Percentiles rank a stretch among this genome's conserved stretches.
Evolutionary conservation across 2,329 filamentous ascomycete species (phyloP).

Genomic region (Dothidotthia symphoricarpi): DNA sequence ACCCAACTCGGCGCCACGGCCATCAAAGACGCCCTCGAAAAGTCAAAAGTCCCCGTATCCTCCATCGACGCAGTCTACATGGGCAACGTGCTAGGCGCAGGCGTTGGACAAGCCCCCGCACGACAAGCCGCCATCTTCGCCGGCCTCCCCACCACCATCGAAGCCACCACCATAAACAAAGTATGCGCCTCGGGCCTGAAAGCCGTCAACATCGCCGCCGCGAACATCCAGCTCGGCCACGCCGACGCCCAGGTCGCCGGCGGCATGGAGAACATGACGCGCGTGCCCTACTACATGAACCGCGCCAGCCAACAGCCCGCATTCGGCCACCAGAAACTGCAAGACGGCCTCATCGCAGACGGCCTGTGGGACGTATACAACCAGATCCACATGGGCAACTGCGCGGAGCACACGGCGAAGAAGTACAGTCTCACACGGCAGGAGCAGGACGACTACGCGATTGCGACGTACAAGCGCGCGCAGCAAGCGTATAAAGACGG

Average conservation of each 20-base stretch:
- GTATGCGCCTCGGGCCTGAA: slow-evolving; percentile 96
- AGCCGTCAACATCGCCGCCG: slow-evolving; percentile 82
- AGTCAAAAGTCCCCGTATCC: slow-evolving; percentile 75
- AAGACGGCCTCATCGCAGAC: slow-evolving; percentile 92
- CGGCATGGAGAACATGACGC: slow-evolving; percentile 97
- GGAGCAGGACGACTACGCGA: slow-evolving; percentile 87
- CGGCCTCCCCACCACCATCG: slow-evolving; percentile 74
- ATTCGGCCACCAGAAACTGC: slow-evolving; percentile 82
- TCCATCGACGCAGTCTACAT: slow-evolving; percentile 94
- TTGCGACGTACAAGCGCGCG: slow-evolving; percentile 82
- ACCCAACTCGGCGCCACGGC: slow-evolving; percentile 86
- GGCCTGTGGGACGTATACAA: slow-evolving; percentile 96
- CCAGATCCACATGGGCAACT: slow-evolving; percentile 96
- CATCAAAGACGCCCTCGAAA: slow-evolving; percentile 86
- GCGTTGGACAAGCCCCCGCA: slow-evolving; percentile 84
- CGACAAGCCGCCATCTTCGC: slow-evolving; percentile 88
- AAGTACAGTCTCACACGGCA: slow-evolving; percentile 77
- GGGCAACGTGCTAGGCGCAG: slow-evolving; percentile 87
- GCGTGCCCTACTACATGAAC: slow-evolving; percentile 85
- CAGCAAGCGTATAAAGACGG: slow-evolving; percentile 84
- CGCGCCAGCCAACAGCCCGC: slow-evolving; percentile 77
- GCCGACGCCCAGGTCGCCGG: slow-evolving; percentile 87
- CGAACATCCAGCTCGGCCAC: slow-evolving; percentile 90
- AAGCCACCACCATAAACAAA: slow-evolving; percentile 95
- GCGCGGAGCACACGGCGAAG: slow-evolving; percentile 91